phyloP scores from a whole-genome alignment of 148 eudicot genomes.

The Camellia japonica region DNA sequence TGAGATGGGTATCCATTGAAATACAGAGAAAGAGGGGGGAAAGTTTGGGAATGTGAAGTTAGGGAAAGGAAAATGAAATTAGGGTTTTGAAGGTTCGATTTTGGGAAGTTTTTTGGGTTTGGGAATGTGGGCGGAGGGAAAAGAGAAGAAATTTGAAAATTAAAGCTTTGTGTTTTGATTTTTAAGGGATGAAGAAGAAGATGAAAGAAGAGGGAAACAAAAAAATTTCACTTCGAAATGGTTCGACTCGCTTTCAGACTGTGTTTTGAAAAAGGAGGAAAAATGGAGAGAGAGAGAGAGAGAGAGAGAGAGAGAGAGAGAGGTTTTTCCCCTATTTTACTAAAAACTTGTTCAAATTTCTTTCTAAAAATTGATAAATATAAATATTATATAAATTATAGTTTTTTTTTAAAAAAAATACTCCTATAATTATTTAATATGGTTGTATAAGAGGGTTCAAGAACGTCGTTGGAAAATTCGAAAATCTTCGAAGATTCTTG shows the following conservation, averaged over 20 bases:
- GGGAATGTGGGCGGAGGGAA: background rate
- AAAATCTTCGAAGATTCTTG: too few species aligned
- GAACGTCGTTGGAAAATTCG: too few species aligned
- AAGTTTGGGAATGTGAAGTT: background rate
- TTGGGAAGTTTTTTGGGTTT: background rate
- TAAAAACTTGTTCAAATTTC: too few species aligned
- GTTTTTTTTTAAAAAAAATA: too few species aligned
- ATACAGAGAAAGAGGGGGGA: background rate
- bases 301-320: too few species aligned
- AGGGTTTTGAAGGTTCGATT: background rate
- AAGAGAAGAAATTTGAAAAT: background rate
- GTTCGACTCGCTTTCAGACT: background rate
- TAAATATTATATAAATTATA: too few species aligned
- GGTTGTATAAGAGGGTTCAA: too few species aligned
- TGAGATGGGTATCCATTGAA: slow-evolving; percentile 8
- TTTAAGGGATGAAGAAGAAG: background rate
- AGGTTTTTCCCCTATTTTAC: too few species aligned
- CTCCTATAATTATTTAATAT: too few species aligned
- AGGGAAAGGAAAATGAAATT: background rate
- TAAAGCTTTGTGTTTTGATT: slow-evolving; percentile 8
- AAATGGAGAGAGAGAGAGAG: slow-evolving; percentile 11
- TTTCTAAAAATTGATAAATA: too few species aligned
- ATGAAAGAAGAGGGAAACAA: slow-evolving; percentile 6
- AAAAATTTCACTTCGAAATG: background rate
- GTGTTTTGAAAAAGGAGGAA: slow-evolving; percentile 26